Evolutionary conservation across 805 yeast species (phyloP).

Genomic region (Candida awuae): DNA sequence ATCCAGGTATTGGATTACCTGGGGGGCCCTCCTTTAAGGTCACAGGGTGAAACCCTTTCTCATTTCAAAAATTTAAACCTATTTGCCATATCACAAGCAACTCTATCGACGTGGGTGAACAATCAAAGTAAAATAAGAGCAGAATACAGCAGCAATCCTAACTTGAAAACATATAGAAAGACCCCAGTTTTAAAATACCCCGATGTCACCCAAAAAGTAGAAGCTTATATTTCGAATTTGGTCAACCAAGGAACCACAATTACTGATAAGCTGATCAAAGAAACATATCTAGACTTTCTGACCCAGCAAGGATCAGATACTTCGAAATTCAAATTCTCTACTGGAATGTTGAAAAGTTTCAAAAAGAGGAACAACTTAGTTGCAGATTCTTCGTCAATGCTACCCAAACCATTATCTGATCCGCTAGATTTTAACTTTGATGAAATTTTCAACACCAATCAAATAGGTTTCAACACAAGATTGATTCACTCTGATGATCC

Average conservation of each 20-base stretch:
- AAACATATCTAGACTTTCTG: conserved; percentile 14
- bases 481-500: conserved; percentile 32
- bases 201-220: conserved; percentile 27
- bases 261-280: conserved; percentile 24
- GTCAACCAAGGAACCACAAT: conserved; percentile 15
- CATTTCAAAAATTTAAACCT: conserved; percentile 18
- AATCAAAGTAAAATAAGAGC: conserved; percentile 22
- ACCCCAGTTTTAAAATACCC: conserved; percentile 30
- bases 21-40: conserved; percentile 24
- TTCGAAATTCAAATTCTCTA: conserved; percentile 21
- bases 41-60: conserved; percentile 23
- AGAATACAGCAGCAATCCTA: conserved; percentile 21
- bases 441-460: conserved; percentile 22
- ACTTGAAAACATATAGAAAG: conserved; percentile 23
- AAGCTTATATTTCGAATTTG: conserved; percentile 18
- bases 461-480: conserved; percentile 31
- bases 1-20: conserved; percentile 28
- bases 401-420: background rate
- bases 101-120: conserved; percentile 29
- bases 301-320: conserved; percentile 19
- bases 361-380: conserved; percentile 14
- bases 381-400: background rate
- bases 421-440: conserved; percentile 21
- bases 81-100: conserved; percentile 30
- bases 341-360: conserved; percentile 30